Evolutionary conservation across 345 rosid species (phyloP), one percentile per base, ranked within the genome.

Genomic region (Turnera subulata): DNA sequence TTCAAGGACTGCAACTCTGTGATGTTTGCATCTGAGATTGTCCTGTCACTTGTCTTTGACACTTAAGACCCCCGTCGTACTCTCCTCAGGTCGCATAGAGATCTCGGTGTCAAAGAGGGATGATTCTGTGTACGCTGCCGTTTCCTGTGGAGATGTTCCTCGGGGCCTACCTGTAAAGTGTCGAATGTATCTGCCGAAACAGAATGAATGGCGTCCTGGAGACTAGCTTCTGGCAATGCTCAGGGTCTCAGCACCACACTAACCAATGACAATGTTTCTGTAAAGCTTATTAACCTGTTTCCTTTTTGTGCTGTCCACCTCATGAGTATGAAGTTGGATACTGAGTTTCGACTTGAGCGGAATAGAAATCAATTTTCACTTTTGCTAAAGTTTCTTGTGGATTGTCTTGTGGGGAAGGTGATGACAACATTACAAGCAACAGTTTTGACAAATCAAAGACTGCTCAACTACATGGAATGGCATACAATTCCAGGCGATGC

Each of bases 251-350:
- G 32, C 22, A 11, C 33, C 35, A 32, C 11, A 22, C 47, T 23
- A 21, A 54, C 60, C 19, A 35, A n/a, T 46, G 66, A 53, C 32
- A 17, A 13, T 63, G 37, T 45, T 16, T 23, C 26, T 53, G 59
- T 63, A 63, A 45, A 16, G 16, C 44, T 21, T 53, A 63, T 55
- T 20, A 46, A 23, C 39, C 46, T 43, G 58, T 52, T 51, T 19
- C 5, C 15, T n/a, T 37, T 19, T 38, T 13, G n/a, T n/a, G 20
- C 8, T 44, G 40, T 40, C 56, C 40, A 12, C 16, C 18, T 13
- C 39, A 55, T 48, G 13, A 12, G 39, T 4, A 20, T n/a, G 48
- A 55, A 48, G 55, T 35, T 46, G 47, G 35, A 18, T 54, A n/a
- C 26, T 38, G 40, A 47, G 45, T 22, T 23, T 37, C 8, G 5